Evolutionary conservation across 2,329 filamentous ascomycete genomes (phyloP), one percentile per base, ranked within the genome.

Genomic region (Pezicula radicicola): DNA sequence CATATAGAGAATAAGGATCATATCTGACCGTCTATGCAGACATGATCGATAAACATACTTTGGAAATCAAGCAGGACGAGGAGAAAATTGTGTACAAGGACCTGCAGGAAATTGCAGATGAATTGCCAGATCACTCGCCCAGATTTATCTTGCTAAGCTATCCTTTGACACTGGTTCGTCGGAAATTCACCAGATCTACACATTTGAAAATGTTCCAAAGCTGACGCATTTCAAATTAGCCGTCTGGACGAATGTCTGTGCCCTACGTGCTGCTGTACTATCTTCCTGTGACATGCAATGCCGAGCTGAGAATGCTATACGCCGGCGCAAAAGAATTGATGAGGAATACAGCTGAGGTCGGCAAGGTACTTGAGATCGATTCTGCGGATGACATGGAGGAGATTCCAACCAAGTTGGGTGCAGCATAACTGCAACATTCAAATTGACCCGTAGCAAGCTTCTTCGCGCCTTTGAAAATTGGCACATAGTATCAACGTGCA

Each of bases 181-280:
- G 10, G 6, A n/a, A 19, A 15, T 18, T 15, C 36, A 27, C 21
- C 12, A n/a, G 30, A 28, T 18, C 44, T 33, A 33, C 25, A 12
- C 12, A 13, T 30, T 18, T 36, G n/a, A 27, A 15, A n/a, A 16
- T 25, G 8, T 25, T 55, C n/a, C n/a, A 10, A 5, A 46, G 45
- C 51, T 48, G 35, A 64, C 46, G 47, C 47, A 35, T 52, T 48
- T 37, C 25, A 12, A 28, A 47, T 50, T 59, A 95, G 90, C 76
- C 85, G 42, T 91, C 89, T 48, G 94, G 94, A 51, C 85, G 94
- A 27, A 71, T 91, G 41, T 88, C 90, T 5, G 91, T 96, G 3
- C 94, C 94, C 9, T 99, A 99, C 69, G 91, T 97, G 44, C 83
- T 97, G 68, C 75, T 99, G 19, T 97, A 96, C 76, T 97, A 96